A percentile compares a stretch with the other conserved stretches of the same genome.
phyloP scores from a whole-genome alignment of 2,329 filamentous ascomycete species.

The Phialocephala subalpina region DNA sequence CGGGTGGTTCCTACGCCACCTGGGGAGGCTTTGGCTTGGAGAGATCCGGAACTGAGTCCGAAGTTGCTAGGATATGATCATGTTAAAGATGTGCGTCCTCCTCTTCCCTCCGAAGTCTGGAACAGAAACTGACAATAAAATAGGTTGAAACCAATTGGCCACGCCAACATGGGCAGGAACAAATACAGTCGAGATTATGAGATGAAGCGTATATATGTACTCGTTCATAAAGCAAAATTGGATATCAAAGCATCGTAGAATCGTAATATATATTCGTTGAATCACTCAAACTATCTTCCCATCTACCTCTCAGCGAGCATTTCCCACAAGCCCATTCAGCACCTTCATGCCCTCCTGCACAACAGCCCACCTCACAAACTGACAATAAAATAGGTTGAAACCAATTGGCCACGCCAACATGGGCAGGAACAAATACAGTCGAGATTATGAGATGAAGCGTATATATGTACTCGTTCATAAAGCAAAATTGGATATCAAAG shows the following conservation, averaged over 20 bases:
- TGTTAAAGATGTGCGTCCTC: constrained; percentile 44
- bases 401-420: constrained; percentile 14
- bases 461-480: background rate
- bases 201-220: background rate
- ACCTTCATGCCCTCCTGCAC: constrained; percentile 69
- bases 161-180: background rate
- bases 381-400: constrained; percentile 45
- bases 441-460: constrained; percentile 15
- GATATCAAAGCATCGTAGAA: background rate
- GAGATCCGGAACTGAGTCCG: constrained; percentile 49
- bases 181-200: constrained; percentile 14
- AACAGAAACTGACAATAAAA: background rate
- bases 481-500: background rate
- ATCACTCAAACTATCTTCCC: background rate
- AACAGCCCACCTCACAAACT: constrained; percentile 66
- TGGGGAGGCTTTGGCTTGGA: constrained; percentile 51
- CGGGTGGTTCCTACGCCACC: constrained; percentile 45
- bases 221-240: background rate
- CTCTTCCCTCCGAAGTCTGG: background rate
- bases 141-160: constrained; percentile 38
- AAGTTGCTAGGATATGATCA: constrained; percentile 51
- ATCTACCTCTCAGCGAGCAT: background rate
- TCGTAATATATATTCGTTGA: constrained; percentile 10
- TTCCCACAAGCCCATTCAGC: constrained; percentile 47
- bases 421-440: constrained; percentile 3